These are phyloP conservation scores for Podospora appendiculata DNA, from an alignment of 495 filamentous ascomycete genomes.

Conservation along the genomic window DNA sequence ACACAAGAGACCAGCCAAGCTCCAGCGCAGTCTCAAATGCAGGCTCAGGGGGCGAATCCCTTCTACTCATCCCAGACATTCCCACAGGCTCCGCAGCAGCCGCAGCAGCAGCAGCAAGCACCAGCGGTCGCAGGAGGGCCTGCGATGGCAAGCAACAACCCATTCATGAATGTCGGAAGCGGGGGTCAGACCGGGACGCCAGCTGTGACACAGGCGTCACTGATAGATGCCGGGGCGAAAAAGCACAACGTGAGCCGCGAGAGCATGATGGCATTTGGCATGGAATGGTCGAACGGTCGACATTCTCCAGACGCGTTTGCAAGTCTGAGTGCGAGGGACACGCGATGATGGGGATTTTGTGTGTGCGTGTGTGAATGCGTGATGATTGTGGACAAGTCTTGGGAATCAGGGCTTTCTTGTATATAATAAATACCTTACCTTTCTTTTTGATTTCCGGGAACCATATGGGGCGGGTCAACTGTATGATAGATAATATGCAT, in stretches of 20 bases:
- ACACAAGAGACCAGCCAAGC: constrained; percentile 6
- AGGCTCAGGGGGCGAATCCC: constrained; percentile 12
- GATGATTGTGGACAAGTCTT: too few relatives aligned
- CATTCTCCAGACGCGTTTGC: constrained; percentile 97
- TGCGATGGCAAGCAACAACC: constrained; percentile 36
- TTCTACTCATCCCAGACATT: constrained; percentile 13
- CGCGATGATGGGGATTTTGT: constrained; percentile 2
- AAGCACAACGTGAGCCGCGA: constrained; percentile 72
- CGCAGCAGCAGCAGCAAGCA: constrained; percentile 10
- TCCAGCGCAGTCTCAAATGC: constrained; percentile 1
- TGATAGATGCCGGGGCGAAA: constrained; percentile 14
- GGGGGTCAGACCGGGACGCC: constrained; percentile 6
- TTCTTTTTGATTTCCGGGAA: too few relatives aligned
- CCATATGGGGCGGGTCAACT: too few relatives aligned
- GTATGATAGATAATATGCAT: too few relatives aligned
- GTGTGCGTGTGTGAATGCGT: too few relatives aligned
- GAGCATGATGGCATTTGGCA: constrained; percentile 68
- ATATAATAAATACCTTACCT: too few relatives aligned
- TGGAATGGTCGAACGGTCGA: constrained; percentile 65
- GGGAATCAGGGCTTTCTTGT: too few relatives aligned
- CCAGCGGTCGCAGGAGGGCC: constrained; percentile 9
- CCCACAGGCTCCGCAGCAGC: constrained; percentile 14
- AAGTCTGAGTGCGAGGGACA: constrained; percentile 65
- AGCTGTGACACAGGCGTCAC: constrained; percentile 6
- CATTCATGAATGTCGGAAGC: constrained; percentile 25